Base-by-base conservation (phyloP, 2,329 filamentous ascomycete species). In the Alternaria ethzedia region DNA sequence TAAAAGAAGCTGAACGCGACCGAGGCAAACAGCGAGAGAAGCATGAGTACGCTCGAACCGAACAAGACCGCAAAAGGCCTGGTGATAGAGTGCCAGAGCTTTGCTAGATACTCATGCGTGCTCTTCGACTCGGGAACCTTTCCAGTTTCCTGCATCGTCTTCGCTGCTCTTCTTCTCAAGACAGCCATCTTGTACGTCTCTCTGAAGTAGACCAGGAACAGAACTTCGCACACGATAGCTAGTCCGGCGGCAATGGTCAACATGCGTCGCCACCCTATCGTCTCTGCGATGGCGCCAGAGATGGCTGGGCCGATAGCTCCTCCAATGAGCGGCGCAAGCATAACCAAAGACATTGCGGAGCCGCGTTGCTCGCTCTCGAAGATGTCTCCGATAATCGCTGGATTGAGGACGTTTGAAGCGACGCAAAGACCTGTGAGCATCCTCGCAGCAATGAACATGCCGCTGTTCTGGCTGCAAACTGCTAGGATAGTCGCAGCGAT, bases 111-210 rank as follows among this genome's bases (percentile, higher is more conserved):
- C 36, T 72, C 68, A 13, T 71, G 71, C 30, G 47, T 59, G 28
- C 47, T 67, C 36, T 70, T 68, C 13, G 50, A 49, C 46, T 66
- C 62, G 12, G 41, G 55, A 20, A 45, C 57, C 9, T 57, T 43
- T 28, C 49, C 66, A 57, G 36, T 66, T 66, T 23, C 67, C 64
- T 45, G 57, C 64, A 43, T 68, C 59, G 17, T 70, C 59, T 52
- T 73, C 55, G 62, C 75, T 56, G 65, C 62, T 61, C 59, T 74
- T 28, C 54, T 61, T 61, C 67, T 72, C 45, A 90, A 75, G 49
- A 90, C 87, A 1, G 83, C 78, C 44, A 88, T 82, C 70, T 85
- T 86, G 76, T 90, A 90, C 12, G 89, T 90, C 78, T 91, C 89
- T 6, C 83, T 78, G 70, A 87, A 88, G 69, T 79, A 83, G 0